A percentile compares a stretch with the other conserved stretches of the same genome.
These are phyloP conservation scores for Plasmodium reichenowi DNA, from an alignment of 169 alveolate genomes.

Conservation along the genomic window DNA sequence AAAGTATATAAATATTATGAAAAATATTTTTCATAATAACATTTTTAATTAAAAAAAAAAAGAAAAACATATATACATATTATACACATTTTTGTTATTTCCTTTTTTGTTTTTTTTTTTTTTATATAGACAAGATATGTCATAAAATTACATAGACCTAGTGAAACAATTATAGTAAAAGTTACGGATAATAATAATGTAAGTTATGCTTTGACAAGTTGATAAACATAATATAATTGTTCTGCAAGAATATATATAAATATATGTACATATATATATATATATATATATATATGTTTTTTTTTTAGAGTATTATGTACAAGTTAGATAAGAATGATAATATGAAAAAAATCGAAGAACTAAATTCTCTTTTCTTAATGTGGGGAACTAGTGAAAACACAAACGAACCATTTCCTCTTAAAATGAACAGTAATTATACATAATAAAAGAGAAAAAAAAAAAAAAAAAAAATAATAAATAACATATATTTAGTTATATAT, in stretches of 20 bases:
- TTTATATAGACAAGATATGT: conserved; percentile 68
- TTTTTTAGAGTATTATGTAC: conserved; percentile 47
- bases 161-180: conserved; percentile 54
- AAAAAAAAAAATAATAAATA: background rate
- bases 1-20: conserved; percentile 7
- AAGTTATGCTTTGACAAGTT: conserved; percentile 4
- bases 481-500: background rate
- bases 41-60: background rate
- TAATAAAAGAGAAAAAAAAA: background rate
- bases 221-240: background rate
- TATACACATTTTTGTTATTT: background rate
- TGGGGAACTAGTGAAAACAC: conserved; percentile 68
- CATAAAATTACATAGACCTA: conserved; percentile 67
- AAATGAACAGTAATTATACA: conserved; percentile 27
- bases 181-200: conserved; percentile 71
- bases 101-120: conserved; percentile 16
- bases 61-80: background rate
- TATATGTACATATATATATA: background rate
- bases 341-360: conserved; percentile 50
- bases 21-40: background rate
- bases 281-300: background rate
- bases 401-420: conserved; percentile 55
- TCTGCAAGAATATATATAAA: background rate
- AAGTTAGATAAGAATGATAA: conserved; percentile 62
- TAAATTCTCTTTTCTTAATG: conserved; percentile 57